These are phyloP conservation scores for Syzygium malaccense DNA, from an alignment of 441 rosid genomes.

Conservation along the genomic window DNA sequence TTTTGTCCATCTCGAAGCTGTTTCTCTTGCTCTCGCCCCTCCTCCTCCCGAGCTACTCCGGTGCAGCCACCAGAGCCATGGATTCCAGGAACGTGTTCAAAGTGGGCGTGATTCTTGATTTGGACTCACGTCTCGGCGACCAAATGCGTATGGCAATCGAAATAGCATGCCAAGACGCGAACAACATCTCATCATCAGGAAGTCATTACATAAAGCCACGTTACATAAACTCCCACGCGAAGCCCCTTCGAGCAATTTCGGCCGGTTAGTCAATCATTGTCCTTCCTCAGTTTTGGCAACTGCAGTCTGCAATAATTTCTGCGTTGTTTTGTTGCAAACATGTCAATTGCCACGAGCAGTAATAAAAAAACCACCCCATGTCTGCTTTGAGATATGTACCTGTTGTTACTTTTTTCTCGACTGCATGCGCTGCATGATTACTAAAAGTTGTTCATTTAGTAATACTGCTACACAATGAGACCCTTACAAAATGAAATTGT, in stretches of 20 bases:
- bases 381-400: not conserved
- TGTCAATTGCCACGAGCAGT: not conserved
- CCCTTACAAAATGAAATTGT: not conserved
- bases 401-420: not conserved
- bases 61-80: no score
- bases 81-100: no score
- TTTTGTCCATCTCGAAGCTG: no score
- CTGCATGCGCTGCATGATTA: not conserved
- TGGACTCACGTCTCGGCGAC: conserved; percentile 19
- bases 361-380: not conserved
- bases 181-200: not conserved
- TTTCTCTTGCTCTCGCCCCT: no score
- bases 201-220: conserved; percentile 20
- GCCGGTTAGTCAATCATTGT: conserved; percentile 14
- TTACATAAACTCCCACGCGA: conserved; percentile 17
- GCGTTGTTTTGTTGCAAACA: not conserved
- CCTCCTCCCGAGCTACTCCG: no score
- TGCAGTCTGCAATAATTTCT: not conserved
- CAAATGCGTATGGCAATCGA: conserved; percentile 31
- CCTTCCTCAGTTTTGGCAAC: not conserved
- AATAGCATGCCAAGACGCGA: conserved; percentile 28
- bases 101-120: conserved; percentile 39
- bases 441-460: not conserved
- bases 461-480: not conserved
- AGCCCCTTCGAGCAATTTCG: conserved; percentile 19